Evolutionary conservation across 2,329 filamentous ascomycete species (phyloP).

Genomic region (Ophiognomonia clavigignenti-juglandacearum): DNA sequence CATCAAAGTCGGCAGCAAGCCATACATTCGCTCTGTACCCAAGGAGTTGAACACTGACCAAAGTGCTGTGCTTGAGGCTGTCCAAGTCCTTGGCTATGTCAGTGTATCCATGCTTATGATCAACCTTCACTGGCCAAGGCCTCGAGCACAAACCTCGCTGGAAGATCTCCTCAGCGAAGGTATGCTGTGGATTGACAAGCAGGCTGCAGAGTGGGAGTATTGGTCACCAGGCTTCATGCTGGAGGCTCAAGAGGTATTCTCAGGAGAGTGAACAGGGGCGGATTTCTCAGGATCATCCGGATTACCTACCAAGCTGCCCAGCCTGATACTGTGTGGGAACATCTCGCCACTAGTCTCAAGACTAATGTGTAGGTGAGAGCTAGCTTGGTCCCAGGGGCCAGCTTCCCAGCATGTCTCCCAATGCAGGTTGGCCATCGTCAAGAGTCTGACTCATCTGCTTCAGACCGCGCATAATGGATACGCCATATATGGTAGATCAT

Average conservation of each 20-base stretch:
- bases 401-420: no score
- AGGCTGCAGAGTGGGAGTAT: constrained; percentile 83
- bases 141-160: constrained; percentile 81
- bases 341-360: no score
- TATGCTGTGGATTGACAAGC: constrained; percentile 89
- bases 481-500: no score
- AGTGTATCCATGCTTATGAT: constrained; percentile 82
- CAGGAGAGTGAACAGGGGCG: constrained; percentile 12
- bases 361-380: no score
- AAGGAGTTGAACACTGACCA: constrained; percentile 96
- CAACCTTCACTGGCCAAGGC: constrained; percentile 81
- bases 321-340: no score
- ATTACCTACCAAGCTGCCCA: no score
- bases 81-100: constrained; percentile 84
- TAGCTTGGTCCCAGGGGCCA: no score
- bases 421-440: no score
- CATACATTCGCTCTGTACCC: constrained; percentile 87
- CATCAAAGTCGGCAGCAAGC: constrained; percentile 74
- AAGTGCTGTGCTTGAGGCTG: constrained; percentile 84
- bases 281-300: no score
- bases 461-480: no score
- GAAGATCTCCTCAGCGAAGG: constrained; percentile 86
- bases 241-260: constrained; percentile 27
- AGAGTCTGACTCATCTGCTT: no score
- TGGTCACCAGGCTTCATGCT: constrained; percentile 80